Evolutionary conservation across 768 basidiomycete species (phyloP), one percentile per base, ranked within the genome.

Genomic region (Lenzites betulinus): DNA sequence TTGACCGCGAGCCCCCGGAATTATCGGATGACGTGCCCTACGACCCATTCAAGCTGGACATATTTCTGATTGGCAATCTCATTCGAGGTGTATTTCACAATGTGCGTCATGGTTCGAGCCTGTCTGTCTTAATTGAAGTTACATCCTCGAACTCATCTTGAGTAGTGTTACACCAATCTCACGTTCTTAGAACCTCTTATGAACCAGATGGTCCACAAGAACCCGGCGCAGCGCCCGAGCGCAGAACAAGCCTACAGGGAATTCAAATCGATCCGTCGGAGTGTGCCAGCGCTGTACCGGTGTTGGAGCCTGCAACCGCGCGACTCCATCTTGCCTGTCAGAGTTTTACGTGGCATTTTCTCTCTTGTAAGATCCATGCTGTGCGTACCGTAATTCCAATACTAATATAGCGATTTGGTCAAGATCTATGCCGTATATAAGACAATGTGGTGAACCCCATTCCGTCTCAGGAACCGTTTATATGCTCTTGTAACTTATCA

Each of bases 31-130:
- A 30, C 3, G 52, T 47, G 0, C 66, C 65, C 8, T 71, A 72
- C 49, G 67, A 71, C 39, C 67, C 71, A 0, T 71, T 70, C 54
- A 64, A 62, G 39, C 56, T 67, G 1, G 70, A 72, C 47, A 54
- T 71, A 2, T 69, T 62, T 49, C 53, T 67, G 23, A 22, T 68
- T 5, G 70, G 70, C 13, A 64, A 69, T 28, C 25, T 67, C 12
- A 36, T 66, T 36, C 26, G 54, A 1, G 33, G 41, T 18, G 38
- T 48, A 15, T 48, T 66, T 25, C 23, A 47, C 22, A 44, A 60
- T 6, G 66, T 67, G 26, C 16, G 66, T 53, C 43, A 18, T 5
- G 5, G 20, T 44, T 36, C 35, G 35, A 7, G 35, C 35, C 35
- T 7, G 7, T 7, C 7, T 13, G 7, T 13, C 35, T 36, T 36